A percentile compares a stretch with the other conserved stretches of the same genome.
phyloP scores from a whole-genome alignment of 192 early-diverging fungal genomes.

The Podila verticillata region DNA sequence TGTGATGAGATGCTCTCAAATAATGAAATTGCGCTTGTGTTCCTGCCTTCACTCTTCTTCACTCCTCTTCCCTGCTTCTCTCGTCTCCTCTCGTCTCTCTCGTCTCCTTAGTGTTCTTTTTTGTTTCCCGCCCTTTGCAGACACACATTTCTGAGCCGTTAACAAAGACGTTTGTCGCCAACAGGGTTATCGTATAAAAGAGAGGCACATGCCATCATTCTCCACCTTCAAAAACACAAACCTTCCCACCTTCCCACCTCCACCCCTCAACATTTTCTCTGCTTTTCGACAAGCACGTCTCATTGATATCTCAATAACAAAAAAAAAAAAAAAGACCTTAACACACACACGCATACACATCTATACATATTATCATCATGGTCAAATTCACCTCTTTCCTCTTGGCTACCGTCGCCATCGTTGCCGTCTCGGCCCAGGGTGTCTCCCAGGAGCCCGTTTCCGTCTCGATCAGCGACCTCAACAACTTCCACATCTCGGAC shows the following conservation, averaged over 20 bases:
- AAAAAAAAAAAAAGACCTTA: background rate
- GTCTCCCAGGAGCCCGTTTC: constrained; percentile 5
- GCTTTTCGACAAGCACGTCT: constrained; percentile 7
- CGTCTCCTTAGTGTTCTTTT: no score
- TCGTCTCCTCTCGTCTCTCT: no score
- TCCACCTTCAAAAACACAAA: background rate
- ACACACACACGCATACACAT: background rate
- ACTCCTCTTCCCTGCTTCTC: no score
- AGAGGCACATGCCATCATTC: background rate
- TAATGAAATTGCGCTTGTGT: no score
- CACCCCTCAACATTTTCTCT: background rate
- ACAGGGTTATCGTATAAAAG: background rate
- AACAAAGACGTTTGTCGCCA: no score
- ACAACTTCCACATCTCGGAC: background rate
- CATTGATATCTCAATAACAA: constrained; percentile 1
- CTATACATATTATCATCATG: constrained; percentile 6
- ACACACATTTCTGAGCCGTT: no score
- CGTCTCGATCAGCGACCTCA: background rate
- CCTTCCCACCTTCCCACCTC: background rate
- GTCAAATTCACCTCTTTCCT: constrained; percentile 48
- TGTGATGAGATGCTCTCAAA: no score
- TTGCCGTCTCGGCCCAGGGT: constrained; percentile 26
- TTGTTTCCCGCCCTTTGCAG: no score
- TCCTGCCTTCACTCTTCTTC: no score
- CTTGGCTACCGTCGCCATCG: constrained; percentile 36